Evolutionary conservation across 345 rosid species (phyloP), one percentile per base, ranked within the genome.

Genomic region (Euphorbia tirucalli): DNA sequence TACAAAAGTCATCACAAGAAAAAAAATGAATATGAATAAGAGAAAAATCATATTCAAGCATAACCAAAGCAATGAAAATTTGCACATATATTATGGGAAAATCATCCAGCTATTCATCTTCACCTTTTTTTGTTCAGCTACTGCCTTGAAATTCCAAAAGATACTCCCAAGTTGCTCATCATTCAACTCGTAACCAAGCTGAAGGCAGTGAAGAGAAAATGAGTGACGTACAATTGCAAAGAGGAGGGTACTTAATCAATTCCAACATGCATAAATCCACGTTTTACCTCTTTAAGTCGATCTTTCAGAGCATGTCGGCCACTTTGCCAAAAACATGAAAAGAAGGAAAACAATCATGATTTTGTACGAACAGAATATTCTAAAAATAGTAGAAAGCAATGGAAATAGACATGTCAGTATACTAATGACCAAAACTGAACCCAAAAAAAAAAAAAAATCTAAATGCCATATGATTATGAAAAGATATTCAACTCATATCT

Each of bases 91-190:
- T 11, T n/a, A n/a, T 5, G 2, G 31, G 10, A 27, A 49, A 9
- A 52, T 3, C 16, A 35, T 35, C n/a, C 24, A 28, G 1, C 22
- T 24, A 35, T 44, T 28, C 39, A 52, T 19, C 27, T 65, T 68
- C 58, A 96, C 96, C 98, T 93, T 96, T 84, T 93, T 92, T 44
- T 76, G 86, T 81, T 96, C 98, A 14, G 98, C 98, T 58, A 93
- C 92, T 30, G 89, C 78, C 83, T 95, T 95, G 84, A 95, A 95
- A 60, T 78, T 84, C 99, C 96, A 93, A 83, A 95, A 92, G 65
- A 93, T 80, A 61, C 68, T 83, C 66, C 79, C 88, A 64, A 95
- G 86, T 72, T 90, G 91, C 56, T 85, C 90, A 74, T 87, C 90
- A 71, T 85, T 87, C 71, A 95, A 69, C 74, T 85, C 91, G 73